Base-by-base conservation (phyloP, 108 stramenopile genomes). In the Parietichytrium sp. region DNA sequence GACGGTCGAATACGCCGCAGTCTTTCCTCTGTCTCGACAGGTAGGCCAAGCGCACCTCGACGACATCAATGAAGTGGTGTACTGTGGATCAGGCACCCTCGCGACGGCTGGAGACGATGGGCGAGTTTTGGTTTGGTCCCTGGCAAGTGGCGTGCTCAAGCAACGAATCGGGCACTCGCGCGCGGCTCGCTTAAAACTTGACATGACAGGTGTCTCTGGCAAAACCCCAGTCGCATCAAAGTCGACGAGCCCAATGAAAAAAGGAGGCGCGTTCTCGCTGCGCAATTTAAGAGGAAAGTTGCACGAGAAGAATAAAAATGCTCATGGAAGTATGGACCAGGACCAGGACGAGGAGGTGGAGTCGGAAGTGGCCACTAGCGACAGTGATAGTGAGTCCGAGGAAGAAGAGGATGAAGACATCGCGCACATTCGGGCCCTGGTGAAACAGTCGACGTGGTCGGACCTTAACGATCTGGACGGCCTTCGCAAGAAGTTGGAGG, bases 61-160 rank as follows among this genome's bases (percentile, higher is more conserved):
- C 42, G 61, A 72, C 20, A 25, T 72, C 13, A 72, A 72, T 25
- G 20, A 42, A 16, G 61, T 72, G 23, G 42, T 72, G 33, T 72
- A 72, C 20, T 72, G 61, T 25, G 61, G 61, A 38, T 42, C 36
- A 33, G 45, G 45, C 61, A 25, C 61, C 61, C 36, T 72, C 33
- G 61, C 61, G 0, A 72, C 61, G 6, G 61, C 61, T 10, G 61
- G 29, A 6, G 61, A 72, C 42, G 61, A 72, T 72, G 61, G 61
- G n/a, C 61, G 61, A 8, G 16, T 72, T 15, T 45, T 72, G 1
- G n/a, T 45, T 25, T 72, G 61, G 61, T 72, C 61, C 38, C 61
- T 72, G 15, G 36, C 61, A 25, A 72, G 61, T 20, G 61, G 61
- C 15, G 36, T 72, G 1, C 61, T 72, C 20, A 72, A 72, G 42